Evolutionary conservation across 1,284 basidiomycete genomes (phyloP).

Genomic region (Irpex sp.): DNA sequence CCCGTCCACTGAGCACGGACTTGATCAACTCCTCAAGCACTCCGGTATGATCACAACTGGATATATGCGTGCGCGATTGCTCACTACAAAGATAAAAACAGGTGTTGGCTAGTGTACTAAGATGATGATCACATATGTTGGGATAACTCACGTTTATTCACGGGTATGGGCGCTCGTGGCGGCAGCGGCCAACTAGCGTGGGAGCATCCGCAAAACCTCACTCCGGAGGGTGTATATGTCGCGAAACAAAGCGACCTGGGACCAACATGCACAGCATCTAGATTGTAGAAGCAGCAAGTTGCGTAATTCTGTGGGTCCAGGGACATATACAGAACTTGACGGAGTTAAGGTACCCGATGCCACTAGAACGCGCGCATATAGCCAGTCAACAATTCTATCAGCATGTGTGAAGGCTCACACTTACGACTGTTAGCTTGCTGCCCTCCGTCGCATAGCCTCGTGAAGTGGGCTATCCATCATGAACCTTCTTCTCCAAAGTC

Average conservation of each 20-base stretch:
- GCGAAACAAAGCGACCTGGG: not conserved
- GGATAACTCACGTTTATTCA: not conserved
- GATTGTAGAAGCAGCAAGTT: not conserved
- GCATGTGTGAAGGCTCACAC: not conserved
- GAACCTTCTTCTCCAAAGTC: too few relatives aligned
- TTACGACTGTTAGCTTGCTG: not conserved
- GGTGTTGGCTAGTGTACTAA: too few relatives aligned
- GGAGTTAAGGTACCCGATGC: not conserved
- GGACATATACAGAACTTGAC: not conserved
- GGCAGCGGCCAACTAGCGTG: not conserved
- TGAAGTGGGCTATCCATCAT: too few relatives aligned
- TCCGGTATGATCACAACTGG: too few relatives aligned
- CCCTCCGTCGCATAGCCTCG: too few relatives aligned
- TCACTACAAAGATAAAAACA: too few relatives aligned
- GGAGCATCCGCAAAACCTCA: not conserved
- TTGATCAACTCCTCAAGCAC: too few relatives aligned
- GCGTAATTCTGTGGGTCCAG: not conserved
- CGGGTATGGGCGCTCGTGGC: not conserved
- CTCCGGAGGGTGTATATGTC: not conserved
- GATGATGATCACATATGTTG: not conserved
- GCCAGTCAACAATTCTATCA: not conserved
- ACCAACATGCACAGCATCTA: not conserved
- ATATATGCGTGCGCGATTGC: too few relatives aligned
- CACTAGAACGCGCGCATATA: not conserved
- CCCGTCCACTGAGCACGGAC: too few relatives aligned